Percentiles rank a stretch among this genome's conserved stretches.
These are phyloP conservation scores for Crithidia bombi DNA, from an alignment of 208 protist genomes.

Conservation along the genomic window DNA sequence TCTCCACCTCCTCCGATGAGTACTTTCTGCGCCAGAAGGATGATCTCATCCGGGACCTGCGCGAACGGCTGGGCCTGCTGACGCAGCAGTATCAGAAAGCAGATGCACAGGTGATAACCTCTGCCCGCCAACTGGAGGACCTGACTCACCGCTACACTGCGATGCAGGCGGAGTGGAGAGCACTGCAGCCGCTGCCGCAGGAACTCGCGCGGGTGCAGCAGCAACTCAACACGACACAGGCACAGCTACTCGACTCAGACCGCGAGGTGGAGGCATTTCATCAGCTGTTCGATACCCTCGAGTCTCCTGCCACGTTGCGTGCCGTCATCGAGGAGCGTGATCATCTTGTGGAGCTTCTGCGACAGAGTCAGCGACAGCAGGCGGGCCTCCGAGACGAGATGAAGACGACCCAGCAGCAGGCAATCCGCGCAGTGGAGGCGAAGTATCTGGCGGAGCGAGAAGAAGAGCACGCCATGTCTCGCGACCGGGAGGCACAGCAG, in stretches of 20 bases:
- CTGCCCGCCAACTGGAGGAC: conserved; percentile 32
- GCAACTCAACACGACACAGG: conserved; percentile 44
- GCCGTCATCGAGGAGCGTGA: conserved; percentile 56
- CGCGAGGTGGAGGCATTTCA: conserved; percentile 40
- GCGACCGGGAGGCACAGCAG: conserved; percentile 42
- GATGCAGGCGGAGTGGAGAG: conserved; percentile 45
- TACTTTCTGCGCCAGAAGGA: conserved; percentile 22
- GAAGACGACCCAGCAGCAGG: conserved; percentile 30
- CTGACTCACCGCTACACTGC: conserved; percentile 33
- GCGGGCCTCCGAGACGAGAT: conserved; percentile 43
- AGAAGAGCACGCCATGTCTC: conserved; percentile 30
- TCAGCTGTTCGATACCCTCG: conserved; percentile 32
- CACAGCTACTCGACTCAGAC: conserved; percentile 35
- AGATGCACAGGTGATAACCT: conserved; percentile 25
- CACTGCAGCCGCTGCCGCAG: conserved; percentile 45
- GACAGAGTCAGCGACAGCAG: conserved; percentile 45
- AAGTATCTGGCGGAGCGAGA: conserved; percentile 11
- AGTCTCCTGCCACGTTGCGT: conserved; percentile 39
- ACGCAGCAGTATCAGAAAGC: conserved; percentile 32
- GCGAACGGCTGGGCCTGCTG: conserved; percentile 28
- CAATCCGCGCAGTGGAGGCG: conserved; percentile 18
- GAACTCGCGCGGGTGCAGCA: conserved; percentile 44
- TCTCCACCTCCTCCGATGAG: conserved; percentile 19
- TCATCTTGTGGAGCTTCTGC: conserved; percentile 55
- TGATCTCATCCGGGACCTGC: conserved; percentile 27